A percentile compares a stretch with the other conserved stretches of the same genome.
Conservation (phyloP, 2,329 filamentous ascomycete species). For the Incumbomyces delicatus region DNA sequence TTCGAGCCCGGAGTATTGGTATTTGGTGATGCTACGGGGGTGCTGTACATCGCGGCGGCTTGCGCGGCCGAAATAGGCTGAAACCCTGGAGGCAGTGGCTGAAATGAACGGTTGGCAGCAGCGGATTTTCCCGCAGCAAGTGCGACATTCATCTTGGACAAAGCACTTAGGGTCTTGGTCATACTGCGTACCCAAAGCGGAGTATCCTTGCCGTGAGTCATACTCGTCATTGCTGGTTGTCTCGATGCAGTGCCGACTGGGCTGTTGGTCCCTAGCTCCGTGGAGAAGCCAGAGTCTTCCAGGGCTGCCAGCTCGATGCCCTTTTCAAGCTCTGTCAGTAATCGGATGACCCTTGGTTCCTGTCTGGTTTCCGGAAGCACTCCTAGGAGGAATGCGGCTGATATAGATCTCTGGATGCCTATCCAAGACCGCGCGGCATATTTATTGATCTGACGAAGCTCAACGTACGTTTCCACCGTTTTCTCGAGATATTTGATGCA, state of each 20-base stretch:
- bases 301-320: slow-evolving; percentile 35
- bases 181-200: slow-evolving; percentile 38
- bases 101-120: not conserved
- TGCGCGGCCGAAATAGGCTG: not conserved
- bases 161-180: slow-evolving; percentile 35
- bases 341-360: slow-evolving; percentile 29
- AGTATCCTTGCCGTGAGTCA: slow-evolving; percentile 5
- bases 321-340: slow-evolving; percentile 34
- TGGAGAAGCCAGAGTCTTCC: slow-evolving; percentile 16
- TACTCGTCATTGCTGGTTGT: not conserved
- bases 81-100: not conserved
- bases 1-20: not conserved
- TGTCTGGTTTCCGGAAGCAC: slow-evolving; percentile 36
- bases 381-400: slow-evolving; percentile 38
- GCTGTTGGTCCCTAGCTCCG: slow-evolving; percentile 7
- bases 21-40: not conserved
- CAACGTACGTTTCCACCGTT: slow-evolving; percentile 52
- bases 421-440: slow-evolving; percentile 39
- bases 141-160: slow-evolving; percentile 36
- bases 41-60: slow-evolving; percentile 5
- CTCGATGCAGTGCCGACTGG: not conserved
- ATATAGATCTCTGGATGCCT: slow-evolving; percentile 37
- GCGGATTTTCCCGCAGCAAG: slow-evolving; percentile 20
- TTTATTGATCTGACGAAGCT: slow-evolving; percentile 37
- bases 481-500: slow-evolving; percentile 47